Base-by-base conservation (phyloP, 2,329 filamentous ascomycete genomes). In the Bipolaris zeicola region DNA sequence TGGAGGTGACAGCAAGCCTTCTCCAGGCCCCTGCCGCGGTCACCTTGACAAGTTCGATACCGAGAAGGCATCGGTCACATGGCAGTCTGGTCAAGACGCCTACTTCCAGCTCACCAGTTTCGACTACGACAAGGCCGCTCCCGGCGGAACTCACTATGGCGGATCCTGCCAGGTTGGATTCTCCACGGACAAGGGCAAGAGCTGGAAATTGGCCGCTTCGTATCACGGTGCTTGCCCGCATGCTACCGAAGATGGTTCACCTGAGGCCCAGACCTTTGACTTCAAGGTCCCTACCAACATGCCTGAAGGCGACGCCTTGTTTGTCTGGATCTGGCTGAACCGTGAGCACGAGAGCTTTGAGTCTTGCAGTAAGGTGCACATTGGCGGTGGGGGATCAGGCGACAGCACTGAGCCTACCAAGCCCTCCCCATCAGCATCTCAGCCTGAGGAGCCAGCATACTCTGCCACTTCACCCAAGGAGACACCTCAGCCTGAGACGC, bases 161-260 rank as follows among this genome's bases (percentile, higher is more conserved):
- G 80, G 80, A 33, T 77, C 74, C 8, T 81, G 80, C 64, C 79
- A 81, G 61, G 76, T 79, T 7, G 80, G 79, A 6, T 78, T 80
- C 64, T 78, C 74, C 14, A 65, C 69, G 18, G 79, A 82, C 57
- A 67, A 70, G 34, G 79, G 79, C 51, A 65, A 75, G 50, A 80
- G 75, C 1, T 81, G 80, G 71, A 76, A 76, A 49, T 76, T 80
- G 5, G 78, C 76, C 4, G 77, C 75, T 10, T 78, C 74, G 8
- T 82, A 78, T 63, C 77, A 81, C 55, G 80, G 80, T 22, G 77
- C 80, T 63, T 82, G 79, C 62, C 80, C 80, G 5, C 76, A 78
- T 55, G 76, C 78, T 37, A 63, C 64, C 11, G 56, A 74, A 16
- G 68, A 74, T 24, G 76, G 76, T 11, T 76, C 73, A 6, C 75